A percentile compares a stretch with the other conserved stretches of the same genome.
Evolutionary conservation across 768 basidiomycete genomes (phyloP).

Genomic region (Trametes punicea): DNA sequence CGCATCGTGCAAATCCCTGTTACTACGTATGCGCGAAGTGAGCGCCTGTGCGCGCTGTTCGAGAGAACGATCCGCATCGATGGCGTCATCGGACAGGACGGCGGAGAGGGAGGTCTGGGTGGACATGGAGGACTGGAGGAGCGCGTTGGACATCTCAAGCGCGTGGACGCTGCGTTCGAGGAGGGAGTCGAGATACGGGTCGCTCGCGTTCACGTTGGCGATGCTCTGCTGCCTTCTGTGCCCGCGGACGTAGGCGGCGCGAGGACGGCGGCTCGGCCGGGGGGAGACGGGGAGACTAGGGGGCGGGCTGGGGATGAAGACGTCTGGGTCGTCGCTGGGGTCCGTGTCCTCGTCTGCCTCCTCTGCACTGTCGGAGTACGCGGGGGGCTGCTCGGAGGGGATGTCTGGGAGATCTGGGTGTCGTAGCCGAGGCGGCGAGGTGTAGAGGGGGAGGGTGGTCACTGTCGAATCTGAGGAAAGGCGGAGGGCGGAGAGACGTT

Average conservation of each 20-base stretch:
- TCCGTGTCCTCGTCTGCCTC: slow-evolving; percentile 74
- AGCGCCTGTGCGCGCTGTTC: slow-evolving; percentile 50
- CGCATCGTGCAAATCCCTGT: slow-evolving; percentile 41
- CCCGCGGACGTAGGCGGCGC: slow-evolving; percentile 17
- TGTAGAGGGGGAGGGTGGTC: slow-evolving; percentile 62
- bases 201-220: slow-evolving; percentile 27
- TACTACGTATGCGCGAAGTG: slow-evolving; percentile 48
- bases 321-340: slow-evolving; percentile 30
- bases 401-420: slow-evolving; percentile 27
- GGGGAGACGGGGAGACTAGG: slow-evolving; percentile 34
- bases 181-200: slow-evolving; percentile 71
- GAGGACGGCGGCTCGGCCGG: slow-evolving; percentile 28
- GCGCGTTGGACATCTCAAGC: slow-evolving; percentile 78
- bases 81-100: slow-evolving; percentile 45
- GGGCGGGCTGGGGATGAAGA: slow-evolving; percentile 30
- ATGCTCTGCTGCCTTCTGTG: slow-evolving; percentile 27
- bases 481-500: slow-evolving; percentile 52
- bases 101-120: slow-evolving; percentile 57
- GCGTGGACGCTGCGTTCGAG: slow-evolving; percentile 82
- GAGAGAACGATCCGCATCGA: slow-evolving; percentile 43
- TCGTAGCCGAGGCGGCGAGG: slow-evolving; percentile 34
- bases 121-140: slow-evolving; percentile 72
- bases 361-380: slow-evolving; percentile 74
- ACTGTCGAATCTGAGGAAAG: slow-evolving; percentile 64
- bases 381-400: slow-evolving; percentile 62